phyloP scores from a whole-genome alignment of 2,329 filamentous ascomycete species.

The Sarocladium oryzae region DNA sequence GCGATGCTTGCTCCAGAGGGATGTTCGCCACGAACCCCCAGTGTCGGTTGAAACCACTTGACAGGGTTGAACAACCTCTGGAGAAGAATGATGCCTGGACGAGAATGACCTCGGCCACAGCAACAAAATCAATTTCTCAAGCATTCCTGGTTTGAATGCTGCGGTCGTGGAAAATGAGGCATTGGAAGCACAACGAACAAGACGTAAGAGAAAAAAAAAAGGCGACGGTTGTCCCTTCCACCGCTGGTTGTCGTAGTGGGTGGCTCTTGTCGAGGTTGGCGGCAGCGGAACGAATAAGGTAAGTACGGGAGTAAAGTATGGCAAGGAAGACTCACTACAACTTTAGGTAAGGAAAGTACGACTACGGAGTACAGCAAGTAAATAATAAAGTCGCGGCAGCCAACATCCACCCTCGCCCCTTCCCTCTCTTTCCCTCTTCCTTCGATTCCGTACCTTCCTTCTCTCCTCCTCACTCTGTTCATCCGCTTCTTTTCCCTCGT shows the following conservation, averaged over 20 bases:
- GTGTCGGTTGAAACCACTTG: too few relatives aligned
- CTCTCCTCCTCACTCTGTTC: not conserved
- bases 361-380: not conserved
- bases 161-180: not conserved
- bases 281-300: not conserved
- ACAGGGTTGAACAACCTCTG: too few relatives aligned
- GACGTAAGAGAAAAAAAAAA: not conserved
- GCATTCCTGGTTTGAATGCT: too few relatives aligned
- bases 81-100: too few relatives aligned
- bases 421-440: not conserved
- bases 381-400: slow-evolving; percentile 1
- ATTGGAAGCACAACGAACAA: too few relatives aligned
- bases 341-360: not conserved
- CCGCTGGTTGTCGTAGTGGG: not conserved
- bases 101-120: too few relatives aligned
- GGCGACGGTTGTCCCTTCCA: not conserved
- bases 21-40: too few relatives aligned
- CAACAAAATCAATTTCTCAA: too few relatives aligned
- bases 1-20: too few relatives aligned
- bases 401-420: not conserved
- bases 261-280: not conserved
- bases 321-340: not conserved
- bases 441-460: not conserved
- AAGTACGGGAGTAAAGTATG: not conserved
- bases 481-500: not conserved